phyloP scores from a whole-genome alignment of 495 filamentous ascomycete genomes.

The Opeltia flavorubescens region DNA sequence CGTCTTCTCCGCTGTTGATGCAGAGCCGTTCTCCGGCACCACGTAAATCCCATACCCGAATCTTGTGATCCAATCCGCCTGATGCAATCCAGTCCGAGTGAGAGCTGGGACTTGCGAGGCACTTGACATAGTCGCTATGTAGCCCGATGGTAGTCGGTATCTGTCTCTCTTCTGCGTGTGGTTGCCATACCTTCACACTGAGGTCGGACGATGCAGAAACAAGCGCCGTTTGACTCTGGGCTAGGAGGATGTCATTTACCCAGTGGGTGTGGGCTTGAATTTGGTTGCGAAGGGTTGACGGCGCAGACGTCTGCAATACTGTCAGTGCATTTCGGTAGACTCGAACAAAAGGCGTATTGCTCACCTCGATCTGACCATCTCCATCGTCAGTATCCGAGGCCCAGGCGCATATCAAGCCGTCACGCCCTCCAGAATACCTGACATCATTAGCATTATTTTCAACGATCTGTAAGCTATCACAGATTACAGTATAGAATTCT shows the following conservation, averaged over 20 bases:
- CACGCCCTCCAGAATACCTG: slow-evolving; percentile 90
- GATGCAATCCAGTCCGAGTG: slow-evolving; percentile 83
- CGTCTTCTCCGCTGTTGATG: slow-evolving; percentile 69
- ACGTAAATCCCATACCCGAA: slow-evolving; percentile 84
- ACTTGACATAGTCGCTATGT: slow-evolving; percentile 93
- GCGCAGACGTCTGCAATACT: not conserved
- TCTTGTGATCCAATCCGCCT: slow-evolving; percentile 86
- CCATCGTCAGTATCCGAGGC: slow-evolving; percentile 54
- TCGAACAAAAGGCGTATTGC: slow-evolving; percentile 18
- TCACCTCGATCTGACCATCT: slow-evolving; percentile 22
- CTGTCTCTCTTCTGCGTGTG: slow-evolving; percentile 52
- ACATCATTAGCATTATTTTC: slow-evolving; percentile 8
- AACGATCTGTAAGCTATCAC: not conserved
- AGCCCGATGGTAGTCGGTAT: slow-evolving; percentile 74
- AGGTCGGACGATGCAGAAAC: slow-evolving; percentile 93
- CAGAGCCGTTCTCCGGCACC: slow-evolving; percentile 71
- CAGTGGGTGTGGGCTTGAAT: slow-evolving; percentile 98
- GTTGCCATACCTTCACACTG: slow-evolving; percentile 88
- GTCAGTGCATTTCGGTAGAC: slow-evolving; percentile 16
- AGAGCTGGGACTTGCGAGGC: slow-evolving; percentile 60
- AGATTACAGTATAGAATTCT: slow-evolving; percentile 75
- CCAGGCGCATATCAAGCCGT: slow-evolving; percentile 95
- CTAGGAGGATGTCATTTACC: slow-evolving; percentile 93
- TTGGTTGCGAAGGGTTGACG: slow-evolving; percentile 71
- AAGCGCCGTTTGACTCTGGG: slow-evolving; percentile 65